Conservation (phyloP, 192 early-diverging fungal genomes). For the Umbelopsis sp. region DNA sequence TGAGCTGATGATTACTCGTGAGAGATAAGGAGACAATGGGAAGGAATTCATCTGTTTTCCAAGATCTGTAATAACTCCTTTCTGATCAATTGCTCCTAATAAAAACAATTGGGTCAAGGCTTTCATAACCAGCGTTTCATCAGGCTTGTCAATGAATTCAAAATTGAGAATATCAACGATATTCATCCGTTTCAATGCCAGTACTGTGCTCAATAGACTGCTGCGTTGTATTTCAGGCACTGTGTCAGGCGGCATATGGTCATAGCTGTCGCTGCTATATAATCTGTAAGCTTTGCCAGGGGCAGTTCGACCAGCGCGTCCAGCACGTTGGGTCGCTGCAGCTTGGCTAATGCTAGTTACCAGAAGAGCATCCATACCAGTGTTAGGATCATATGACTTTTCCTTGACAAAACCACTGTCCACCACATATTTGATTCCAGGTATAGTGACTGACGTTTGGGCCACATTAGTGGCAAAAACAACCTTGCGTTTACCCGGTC, state of each 20-base stretch:
- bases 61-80: slow-evolving; percentile 78
- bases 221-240: slow-evolving; percentile 97
- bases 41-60: slow-evolving; percentile 91
- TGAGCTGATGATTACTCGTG: slow-evolving; percentile 79
- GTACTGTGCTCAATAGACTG: slow-evolving; percentile 85
- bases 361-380: slow-evolving; percentile 91
- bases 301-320: slow-evolving; percentile 92
- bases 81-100: slow-evolving; percentile 85
- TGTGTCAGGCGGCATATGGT: slow-evolving; percentile 83
- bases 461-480: slow-evolving; percentile 99
- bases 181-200: slow-evolving; percentile 88
- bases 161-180: slow-evolving; percentile 90
- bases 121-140: slow-evolving; percentile 75
- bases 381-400: slow-evolving; percentile 92
- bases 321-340: slow-evolving; percentile 90
- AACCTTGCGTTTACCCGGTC: slow-evolving; percentile 73
- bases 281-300: slow-evolving; percentile 90
- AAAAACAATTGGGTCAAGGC: slow-evolving; percentile 89
- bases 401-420: slow-evolving; percentile 95
- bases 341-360: slow-evolving; percentile 93
- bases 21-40: slow-evolving; percentile 89
- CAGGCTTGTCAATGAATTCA: slow-evolving; percentile 96
- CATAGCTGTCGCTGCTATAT: slow-evolving; percentile 83
- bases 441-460: slow-evolving; percentile 90
- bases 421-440: slow-evolving; percentile 92